Evolutionary conservation across 208 protist genomes (phyloP).

Genomic region (Phytomonas sp.): DNA sequence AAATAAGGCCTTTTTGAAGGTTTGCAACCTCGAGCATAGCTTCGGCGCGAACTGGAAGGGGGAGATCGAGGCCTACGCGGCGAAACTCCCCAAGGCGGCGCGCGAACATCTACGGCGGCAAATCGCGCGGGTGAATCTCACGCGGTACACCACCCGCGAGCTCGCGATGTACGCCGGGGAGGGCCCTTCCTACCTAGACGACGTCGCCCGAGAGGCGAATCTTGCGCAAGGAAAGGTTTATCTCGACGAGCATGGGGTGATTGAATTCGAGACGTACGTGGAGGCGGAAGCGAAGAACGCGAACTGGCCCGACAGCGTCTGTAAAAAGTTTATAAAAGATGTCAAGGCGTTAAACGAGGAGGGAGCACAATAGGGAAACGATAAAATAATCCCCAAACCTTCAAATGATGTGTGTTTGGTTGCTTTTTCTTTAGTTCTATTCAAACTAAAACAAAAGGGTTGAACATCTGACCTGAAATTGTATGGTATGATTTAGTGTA

Average conservation of each 20-base stretch:
- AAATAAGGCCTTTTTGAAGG: slow-evolving; percentile 80
- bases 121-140: slow-evolving; percentile 67
- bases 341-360: slow-evolving; percentile 73
- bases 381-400: background rate
- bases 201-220: slow-evolving; percentile 62
- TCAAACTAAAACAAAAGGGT: background rate
- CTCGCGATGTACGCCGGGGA: slow-evolving; percentile 71
- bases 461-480: background rate
- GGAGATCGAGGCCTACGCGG: slow-evolving; percentile 67
- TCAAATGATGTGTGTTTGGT: background rate
- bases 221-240: slow-evolving; percentile 65
- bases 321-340: slow-evolving; percentile 72
- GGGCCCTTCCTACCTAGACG: slow-evolving; percentile 58
- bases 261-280: slow-evolving; percentile 72
- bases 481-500: background rate
- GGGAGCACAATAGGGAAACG: background rate
- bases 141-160: slow-evolving; percentile 84
- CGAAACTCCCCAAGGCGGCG: slow-evolving; percentile 60
- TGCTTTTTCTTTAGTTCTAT: background rate
- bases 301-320: slow-evolving; percentile 72
- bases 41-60: slow-evolving; percentile 74
- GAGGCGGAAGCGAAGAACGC: slow-evolving; percentile 69
- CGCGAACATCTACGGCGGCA: slow-evolving; percentile 65
- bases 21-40: slow-evolving; percentile 81
- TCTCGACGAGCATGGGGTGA: slow-evolving; percentile 49